Base-by-base conservation (phyloP, 176 grass and related monocot species). In the Pontederia paniculata region DNA sequence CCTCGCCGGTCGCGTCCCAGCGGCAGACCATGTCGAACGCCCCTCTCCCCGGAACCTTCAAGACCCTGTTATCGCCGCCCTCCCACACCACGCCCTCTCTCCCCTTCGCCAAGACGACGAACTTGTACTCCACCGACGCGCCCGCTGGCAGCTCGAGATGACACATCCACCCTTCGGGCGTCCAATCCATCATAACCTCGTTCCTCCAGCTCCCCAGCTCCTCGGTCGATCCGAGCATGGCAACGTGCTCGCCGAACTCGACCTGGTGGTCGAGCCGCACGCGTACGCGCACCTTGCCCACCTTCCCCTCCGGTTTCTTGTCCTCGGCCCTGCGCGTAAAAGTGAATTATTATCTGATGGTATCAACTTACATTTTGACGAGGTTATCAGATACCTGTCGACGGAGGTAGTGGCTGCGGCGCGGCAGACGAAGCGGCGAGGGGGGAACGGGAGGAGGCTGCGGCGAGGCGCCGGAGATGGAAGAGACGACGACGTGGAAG, bases 211-310 rank as follows among this genome's bases (percentile, higher is more conserved):
- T 83, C 28, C 90, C 90, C 9, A 96, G 70, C 70, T 89, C 82
- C 76, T 86, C 68, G 37, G 48, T 3, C 10, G 90, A 89, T 42
- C 90, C 90, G 37, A 83, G 63, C 16, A 96, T 70, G 21, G 79
- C 82, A 66, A 89, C 70, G 55, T 96, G 90, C 82, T 96, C 71
- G 5, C 90, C 90, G 72, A 83, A 95, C 80, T 77, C 60, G 28
- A 95, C 90, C 66, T 95, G 85, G 73, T 95, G 85, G 23, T 83
- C 62, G 64, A 95, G 59, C 44, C 48, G 81, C 67, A 89, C 45
- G 17, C 17, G 73, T 13, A 95, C 60, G 43, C 48, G 67, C 53
- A 89, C 77, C 60, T 10, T 72, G 54, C 70, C 44, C 17, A 48
- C 16, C 12, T 73, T 82, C 49, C 21, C 64, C 55, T 42, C 44